Conservation (phyloP, 805 yeast genomes). For the Ogataea angusta region DNA sequence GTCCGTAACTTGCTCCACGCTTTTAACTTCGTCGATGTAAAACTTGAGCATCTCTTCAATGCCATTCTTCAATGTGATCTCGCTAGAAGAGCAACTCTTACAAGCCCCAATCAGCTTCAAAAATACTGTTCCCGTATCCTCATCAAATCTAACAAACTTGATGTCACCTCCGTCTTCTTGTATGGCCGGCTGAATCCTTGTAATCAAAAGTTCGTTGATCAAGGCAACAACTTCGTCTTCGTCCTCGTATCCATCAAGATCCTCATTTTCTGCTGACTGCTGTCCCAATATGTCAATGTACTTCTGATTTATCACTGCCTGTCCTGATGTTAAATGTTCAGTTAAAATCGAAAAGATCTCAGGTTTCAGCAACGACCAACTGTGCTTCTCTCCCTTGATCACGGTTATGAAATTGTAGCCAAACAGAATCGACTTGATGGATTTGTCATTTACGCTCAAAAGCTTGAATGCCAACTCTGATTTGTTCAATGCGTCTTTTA, state of each 20-base stretch:
- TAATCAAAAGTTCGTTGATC: slow-evolving; percentile 89
- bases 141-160: slow-evolving; percentile 81
- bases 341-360: slow-evolving; percentile 60
- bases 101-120: slow-evolving; percentile 94
- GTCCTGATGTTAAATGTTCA: slow-evolving; percentile 52
- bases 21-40: slow-evolving; percentile 91
- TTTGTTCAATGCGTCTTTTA: slow-evolving; percentile 63
- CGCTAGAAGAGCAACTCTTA: slow-evolving; percentile 85
- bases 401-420: slow-evolving; percentile 84
- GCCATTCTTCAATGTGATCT: slow-evolving; percentile 90
- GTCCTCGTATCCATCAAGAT: slow-evolving; percentile 53
- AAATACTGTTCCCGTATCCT: slow-evolving; percentile 81
- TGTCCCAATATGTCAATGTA: slow-evolving; percentile 32
- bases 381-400: slow-evolving; percentile 45
- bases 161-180: slow-evolving; percentile 99
- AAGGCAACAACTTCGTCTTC: slow-evolving; percentile 79
- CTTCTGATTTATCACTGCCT: slow-evolving; percentile 48
- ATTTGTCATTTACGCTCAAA: slow-evolving; percentile 61
- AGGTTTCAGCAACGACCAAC: slow-evolving; percentile 64
- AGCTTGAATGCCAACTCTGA: slow-evolving; percentile 77
- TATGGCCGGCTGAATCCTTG: slow-evolving; percentile 95
- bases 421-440: slow-evolving; percentile 71
- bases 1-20: slow-evolving; percentile 83
- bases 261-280: slow-evolving; percentile 33
- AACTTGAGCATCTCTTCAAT: slow-evolving; percentile 97